Evolutionary conservation across 2,329 filamentous ascomycete genomes (phyloP).

Genomic region (Phoma sp.): DNA sequence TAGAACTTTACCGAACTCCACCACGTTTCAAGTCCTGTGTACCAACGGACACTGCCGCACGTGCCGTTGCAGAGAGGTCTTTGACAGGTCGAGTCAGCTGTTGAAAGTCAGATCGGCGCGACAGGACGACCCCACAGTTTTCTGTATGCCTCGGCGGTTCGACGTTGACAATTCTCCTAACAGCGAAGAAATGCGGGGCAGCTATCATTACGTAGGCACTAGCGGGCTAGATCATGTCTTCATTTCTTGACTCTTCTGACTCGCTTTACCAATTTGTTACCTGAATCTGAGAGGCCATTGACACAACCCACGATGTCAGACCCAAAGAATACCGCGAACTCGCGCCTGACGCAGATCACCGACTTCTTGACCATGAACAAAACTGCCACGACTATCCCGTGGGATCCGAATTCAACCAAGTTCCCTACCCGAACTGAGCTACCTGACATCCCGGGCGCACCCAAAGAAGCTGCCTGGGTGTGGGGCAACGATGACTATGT

Average conservation of each 20-base stretch:
- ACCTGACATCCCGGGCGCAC: constrained; percentile 59
- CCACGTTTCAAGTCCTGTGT: not conserved
- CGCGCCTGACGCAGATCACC: constrained; percentile 53
- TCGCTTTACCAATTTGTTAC: too few relatives aligned
- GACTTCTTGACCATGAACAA: constrained; percentile 55
- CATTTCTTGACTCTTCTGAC: not conserved
- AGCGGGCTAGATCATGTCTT: constrained; percentile 10
- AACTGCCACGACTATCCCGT: constrained; percentile 57
- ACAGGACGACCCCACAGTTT: constrained; percentile 13
- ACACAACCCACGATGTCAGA: constrained; percentile 38
- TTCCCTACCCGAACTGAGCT: constrained; percentile 63
- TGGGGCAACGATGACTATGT: constrained; percentile 65
- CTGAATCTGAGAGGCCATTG: not conserved
- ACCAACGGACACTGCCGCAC: not conserved
- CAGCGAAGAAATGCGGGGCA: constrained; percentile 16
- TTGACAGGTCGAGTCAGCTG: constrained; percentile 22
- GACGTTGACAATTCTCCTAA: not conserved
- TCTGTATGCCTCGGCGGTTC: constrained; percentile 22
- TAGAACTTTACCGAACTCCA: not conserved
- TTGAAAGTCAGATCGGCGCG: constrained; percentile 20
- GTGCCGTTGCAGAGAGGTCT: not conserved
- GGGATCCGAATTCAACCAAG: constrained; percentile 59
- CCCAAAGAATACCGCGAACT: constrained; percentile 39
- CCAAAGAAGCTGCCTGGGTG: constrained; percentile 64
- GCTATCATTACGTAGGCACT: not conserved